Conservation (phyloP, 1,284 basidiomycete genomes). For the Ceratobasidium theobromae region DNA sequence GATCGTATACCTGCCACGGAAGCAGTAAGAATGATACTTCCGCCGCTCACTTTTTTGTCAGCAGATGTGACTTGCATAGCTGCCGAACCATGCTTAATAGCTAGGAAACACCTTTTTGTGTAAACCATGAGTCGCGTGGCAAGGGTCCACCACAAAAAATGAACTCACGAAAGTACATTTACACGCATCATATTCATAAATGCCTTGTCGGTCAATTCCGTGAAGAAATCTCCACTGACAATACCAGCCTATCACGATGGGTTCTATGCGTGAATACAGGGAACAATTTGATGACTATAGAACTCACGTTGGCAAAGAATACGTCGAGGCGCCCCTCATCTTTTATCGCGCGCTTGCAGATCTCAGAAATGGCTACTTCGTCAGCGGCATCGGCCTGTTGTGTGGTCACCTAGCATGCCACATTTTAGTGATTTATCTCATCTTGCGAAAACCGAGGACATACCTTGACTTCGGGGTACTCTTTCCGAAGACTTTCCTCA, state of each 20-base stretch:
- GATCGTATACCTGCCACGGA: conserved; percentile 87
- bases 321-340: conserved; percentile 88
- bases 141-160: too few species aligned
- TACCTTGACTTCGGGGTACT: conserved; percentile 80
- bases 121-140: too few species aligned
- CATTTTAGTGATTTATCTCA: background rate
- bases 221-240: conserved; percentile 29
- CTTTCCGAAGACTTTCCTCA: conserved; percentile 62
- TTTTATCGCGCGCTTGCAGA: conserved; percentile 71
- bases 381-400: conserved; percentile 82
- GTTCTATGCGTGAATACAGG: too few species aligned
- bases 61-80: conserved; percentile 73
- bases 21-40: conserved; percentile 88
- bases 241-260: conserved; percentile 69
- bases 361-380: conserved; percentile 63
- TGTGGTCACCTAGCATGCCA: conserved; percentile 59
- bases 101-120: conserved; percentile 75
- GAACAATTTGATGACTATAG: too few species aligned
- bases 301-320: conserved; percentile 87
- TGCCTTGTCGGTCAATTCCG: conserved; percentile 60
- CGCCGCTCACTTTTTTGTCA: conserved; percentile 68
- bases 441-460: conserved; percentile 27
- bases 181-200: conserved; percentile 79
- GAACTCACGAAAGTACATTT: conserved; percentile 75
- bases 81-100: conserved; percentile 79